Conservation (phyloP, 768 basidiomycete genomes). For the Baorangia bicolor region DNA sequence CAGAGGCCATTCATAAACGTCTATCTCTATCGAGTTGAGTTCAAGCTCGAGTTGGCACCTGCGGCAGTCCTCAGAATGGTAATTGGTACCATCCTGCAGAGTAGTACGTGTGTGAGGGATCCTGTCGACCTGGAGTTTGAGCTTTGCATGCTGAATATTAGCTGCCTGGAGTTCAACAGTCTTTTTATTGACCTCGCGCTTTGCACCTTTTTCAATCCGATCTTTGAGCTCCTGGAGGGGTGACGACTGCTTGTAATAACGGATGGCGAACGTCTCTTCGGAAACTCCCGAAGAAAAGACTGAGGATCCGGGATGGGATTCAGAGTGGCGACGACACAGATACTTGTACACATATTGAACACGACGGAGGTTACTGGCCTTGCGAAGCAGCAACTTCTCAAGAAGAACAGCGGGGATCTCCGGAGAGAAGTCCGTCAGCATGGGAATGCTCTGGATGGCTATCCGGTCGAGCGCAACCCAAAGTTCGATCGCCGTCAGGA, state of each 20-base stretch:
- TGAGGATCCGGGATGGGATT: constrained; percentile 19
- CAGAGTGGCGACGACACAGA: constrained; percentile 28
- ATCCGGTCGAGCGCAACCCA: constrained; percentile 49
- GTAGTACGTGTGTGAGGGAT: not conserved
- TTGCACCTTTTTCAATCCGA: constrained; percentile 32
- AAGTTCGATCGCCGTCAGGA: constrained; percentile 45
- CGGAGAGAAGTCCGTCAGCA: constrained; percentile 45
- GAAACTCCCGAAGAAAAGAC: constrained; percentile 32
- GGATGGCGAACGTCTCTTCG: constrained; percentile 30
- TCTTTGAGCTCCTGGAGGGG: constrained; percentile 21
- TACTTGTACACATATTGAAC: constrained; percentile 31
- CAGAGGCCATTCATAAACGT: constrained; percentile 46
- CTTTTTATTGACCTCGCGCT: constrained; percentile 16
- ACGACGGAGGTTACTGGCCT: constrained; percentile 27
- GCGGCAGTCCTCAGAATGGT: not conserved
- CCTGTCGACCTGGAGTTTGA: not conserved
- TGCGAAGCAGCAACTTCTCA: constrained; percentile 42
- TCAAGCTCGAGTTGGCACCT: constrained; percentile 27
- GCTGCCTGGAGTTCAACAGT: constrained; percentile 23
- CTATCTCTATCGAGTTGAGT: constrained; percentile 26
- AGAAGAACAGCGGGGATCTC: constrained; percentile 40
- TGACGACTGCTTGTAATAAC: constrained; percentile 29
- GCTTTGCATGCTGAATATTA: constrained; percentile 10
- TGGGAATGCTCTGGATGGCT: constrained; percentile 33
- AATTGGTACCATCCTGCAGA: no score